Evolutionary conservation across 2,329 filamentous ascomycete genomes (phyloP), one percentile per base, ranked within the genome.

Genomic region (Colletotrichum sp.): DNA sequence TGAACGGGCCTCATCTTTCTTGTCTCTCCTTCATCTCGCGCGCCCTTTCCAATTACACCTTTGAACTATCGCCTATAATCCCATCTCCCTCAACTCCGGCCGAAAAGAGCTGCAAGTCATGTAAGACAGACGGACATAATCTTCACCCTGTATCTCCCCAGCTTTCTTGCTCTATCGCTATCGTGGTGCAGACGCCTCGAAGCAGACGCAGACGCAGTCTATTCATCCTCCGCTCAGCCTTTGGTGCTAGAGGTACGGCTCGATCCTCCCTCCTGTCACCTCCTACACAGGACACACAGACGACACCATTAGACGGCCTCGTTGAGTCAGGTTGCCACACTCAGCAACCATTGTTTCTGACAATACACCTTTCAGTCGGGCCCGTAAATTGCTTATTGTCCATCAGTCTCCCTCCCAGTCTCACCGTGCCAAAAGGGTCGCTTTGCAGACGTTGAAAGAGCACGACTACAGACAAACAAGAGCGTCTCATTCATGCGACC

Each of bases 21-120:
- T 73, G 70, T 68, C 73, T 75, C 63, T 43, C 55, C 57, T 57
- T 73, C 63, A 64, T 73, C 70, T 73, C 57, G 64, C 18, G 30
- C 69, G 36, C 15, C 28, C 69, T 72, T 21, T 32, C 64, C 69
- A 64, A 67, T 60, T 28, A 43, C 70, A 30, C 26, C 34, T 59
- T 65, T 68, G 39, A 21, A 36, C 71, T 39, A 64, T 48, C 34
- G 28, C 26, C 39, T 28, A 67, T 26, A 55, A 43, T 24, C 43
- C 36, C 69, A 30, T 75, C 70, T 75, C 73, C 73, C 69, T 75
- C 26, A 48, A 21, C 69, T 75, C 24, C 70, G 57, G 70, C 64
- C 73, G 55, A 65, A 34, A 67, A 28, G 65, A 60, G 12, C 43
- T 65, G 63, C 73, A 72, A 73, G 70, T 48, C 63, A 68, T 75